Conservation (phyloP, 2,329 filamentous ascomycete species). For the Colletotrichum tanaceti region DNA sequence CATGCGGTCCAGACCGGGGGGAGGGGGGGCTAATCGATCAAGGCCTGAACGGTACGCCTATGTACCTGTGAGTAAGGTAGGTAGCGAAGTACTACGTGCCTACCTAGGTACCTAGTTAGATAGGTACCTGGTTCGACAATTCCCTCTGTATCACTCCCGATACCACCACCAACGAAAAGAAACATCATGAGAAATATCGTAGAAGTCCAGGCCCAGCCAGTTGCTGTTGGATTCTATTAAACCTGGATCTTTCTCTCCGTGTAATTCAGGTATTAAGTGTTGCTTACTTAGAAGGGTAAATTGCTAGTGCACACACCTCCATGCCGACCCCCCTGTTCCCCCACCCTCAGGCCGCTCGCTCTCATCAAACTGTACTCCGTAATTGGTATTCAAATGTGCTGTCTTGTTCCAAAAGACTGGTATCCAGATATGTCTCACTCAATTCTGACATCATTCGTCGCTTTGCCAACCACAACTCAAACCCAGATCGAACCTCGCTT, state of each 20-base stretch:
- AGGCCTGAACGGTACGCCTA: too few species aligned
- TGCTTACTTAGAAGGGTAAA: slow-evolving; percentile 8
- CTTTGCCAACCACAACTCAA: not conserved
- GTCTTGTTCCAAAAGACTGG: slow-evolving; percentile 6
- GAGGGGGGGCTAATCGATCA: too few species aligned
- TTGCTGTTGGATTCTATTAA: not conserved
- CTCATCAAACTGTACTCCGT: not conserved
- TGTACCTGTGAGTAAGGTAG: too few species aligned
- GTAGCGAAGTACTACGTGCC: too few species aligned
- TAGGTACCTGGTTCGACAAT: too few species aligned
- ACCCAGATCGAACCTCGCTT: not conserved
- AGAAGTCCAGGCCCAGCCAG: not conserved
- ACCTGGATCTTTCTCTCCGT: not conserved
- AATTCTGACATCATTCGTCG: not conserved
- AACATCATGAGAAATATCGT: not conserved
- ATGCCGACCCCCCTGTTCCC: not conserved
- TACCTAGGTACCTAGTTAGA: too few species aligned
- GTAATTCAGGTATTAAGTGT: slow-evolving; percentile 2
- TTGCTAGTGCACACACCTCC: slow-evolving; percentile 11
- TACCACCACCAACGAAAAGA: too few species aligned
- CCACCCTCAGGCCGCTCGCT: not conserved
- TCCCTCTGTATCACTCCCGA: too few species aligned
- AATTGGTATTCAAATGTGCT: not conserved
- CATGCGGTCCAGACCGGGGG: slow-evolving; percentile 16
- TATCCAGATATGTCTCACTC: not conserved